Percentiles rank a stretch among this genome's conserved stretches.
Evolutionary conservation across 345 rosid species (phyloP).

Genomic region (Euphorbia peplus): DNA sequence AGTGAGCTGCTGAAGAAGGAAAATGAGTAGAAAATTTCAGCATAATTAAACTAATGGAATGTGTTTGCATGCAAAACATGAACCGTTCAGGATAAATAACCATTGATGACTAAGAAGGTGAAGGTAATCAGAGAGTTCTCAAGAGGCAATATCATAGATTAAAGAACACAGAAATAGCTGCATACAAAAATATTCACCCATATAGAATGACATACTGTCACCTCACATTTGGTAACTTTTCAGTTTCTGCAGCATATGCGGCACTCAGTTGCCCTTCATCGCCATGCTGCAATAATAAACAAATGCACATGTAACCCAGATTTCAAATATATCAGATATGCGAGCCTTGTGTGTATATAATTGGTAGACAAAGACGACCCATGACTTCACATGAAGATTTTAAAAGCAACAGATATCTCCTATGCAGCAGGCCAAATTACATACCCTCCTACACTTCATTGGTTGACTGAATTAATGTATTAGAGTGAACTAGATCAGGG

Average conservation of each 20-base stretch:
- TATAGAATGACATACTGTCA: slow-evolving; percentile 35
- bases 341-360: neutral
- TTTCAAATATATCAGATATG: neutral
- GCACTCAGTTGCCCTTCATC: slow-evolving; percentile 81
- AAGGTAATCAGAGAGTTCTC: neutral
- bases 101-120: slow-evolving; percentile 5
- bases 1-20: neutral
- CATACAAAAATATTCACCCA: slow-evolving; percentile 5
- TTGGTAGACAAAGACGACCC: neutral
- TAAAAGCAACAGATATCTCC: slow-evolving; percentile 14
- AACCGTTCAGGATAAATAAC: neutral
- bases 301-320: slow-evolving; percentile 3
- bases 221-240: slow-evolving; percentile 85
- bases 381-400: neutral
- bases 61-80: slow-evolving; percentile 4
- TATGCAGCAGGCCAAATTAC: slow-evolving; percentile 4
- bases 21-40: neutral
- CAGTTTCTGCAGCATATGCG: slow-evolving; percentile 75
- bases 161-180: neutral
- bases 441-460: neutral
- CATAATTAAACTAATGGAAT: neutral
- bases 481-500: slow-evolving; percentile 14
- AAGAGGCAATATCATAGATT: slow-evolving; percentile 1
- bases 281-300: slow-evolving; percentile 56
- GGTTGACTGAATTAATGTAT: neutral